Evolutionary conservation across 2,329 filamentous ascomycete species (phyloP).

Genomic region (Cladophialophora chaetospira): DNA sequence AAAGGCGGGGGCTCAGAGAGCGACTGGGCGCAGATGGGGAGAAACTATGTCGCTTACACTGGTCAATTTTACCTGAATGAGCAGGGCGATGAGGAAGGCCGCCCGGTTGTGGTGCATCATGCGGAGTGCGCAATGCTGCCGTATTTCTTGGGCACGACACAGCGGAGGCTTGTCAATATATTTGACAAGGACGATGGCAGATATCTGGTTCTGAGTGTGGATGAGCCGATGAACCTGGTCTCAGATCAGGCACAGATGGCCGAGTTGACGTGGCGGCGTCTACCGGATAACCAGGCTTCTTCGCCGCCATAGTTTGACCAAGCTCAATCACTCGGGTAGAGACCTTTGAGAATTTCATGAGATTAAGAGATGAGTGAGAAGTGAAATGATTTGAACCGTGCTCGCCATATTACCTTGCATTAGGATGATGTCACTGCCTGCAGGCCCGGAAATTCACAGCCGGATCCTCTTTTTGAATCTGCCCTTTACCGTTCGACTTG

Average conservation of each 20-base stretch:
- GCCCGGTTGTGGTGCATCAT: slow-evolving; percentile 2
- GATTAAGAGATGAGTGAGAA: too few species aligned
- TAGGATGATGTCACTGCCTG: too few species aligned
- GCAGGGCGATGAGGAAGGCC: background rate
- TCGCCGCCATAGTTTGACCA: too few species aligned
- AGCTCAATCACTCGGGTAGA: too few species aligned
- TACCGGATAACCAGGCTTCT: slow-evolving; percentile 4
- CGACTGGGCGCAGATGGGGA: background rate
- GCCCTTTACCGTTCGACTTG: too few species aligned
- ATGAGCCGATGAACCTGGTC: slow-evolving; percentile 1
- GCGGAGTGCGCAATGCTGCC: background rate
- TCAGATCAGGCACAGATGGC: background rate
- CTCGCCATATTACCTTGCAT: too few species aligned
- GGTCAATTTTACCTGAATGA: slow-evolving; percentile 2
- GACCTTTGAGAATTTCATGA: too few species aligned
- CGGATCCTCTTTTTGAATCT: too few species aligned
- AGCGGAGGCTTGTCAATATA: slow-evolving; percentile 3
- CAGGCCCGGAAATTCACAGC: too few species aligned
- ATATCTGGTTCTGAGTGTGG: slow-evolving; percentile 2
- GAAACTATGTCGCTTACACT: slow-evolving; percentile 3
- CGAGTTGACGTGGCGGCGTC: background rate
- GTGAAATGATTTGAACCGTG: too few species aligned
- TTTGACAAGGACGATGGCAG: background rate
- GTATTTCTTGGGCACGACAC: background rate
- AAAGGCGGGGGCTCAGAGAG: background rate